phyloP scores from a whole-genome alignment of 73 alveolate genomes.

The Paramecium sonneborni region DNA sequence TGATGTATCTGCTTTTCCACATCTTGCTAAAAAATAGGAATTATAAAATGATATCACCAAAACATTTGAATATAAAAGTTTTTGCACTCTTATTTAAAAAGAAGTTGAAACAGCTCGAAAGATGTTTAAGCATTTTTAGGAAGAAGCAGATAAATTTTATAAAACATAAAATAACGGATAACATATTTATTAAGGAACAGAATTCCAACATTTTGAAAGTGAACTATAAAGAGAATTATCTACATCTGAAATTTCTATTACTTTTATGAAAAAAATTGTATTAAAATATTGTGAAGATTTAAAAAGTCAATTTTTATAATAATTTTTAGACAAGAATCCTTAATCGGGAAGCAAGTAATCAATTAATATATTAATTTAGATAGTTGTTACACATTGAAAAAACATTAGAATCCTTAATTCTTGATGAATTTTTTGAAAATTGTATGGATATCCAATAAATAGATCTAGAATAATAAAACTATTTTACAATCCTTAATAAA shows the following conservation, averaged over 20 bases:
- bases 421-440: constrained; percentile 67
- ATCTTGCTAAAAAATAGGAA: constrained; percentile 59
- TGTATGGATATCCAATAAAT: constrained; percentile 50
- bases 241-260: constrained; percentile 48
- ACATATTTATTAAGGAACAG: constrained; percentile 43
- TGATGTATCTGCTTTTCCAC: constrained; percentile 65
- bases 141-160: constrained; percentile 54
- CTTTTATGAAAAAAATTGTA: constrained; percentile 51
- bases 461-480: constrained; percentile 58
- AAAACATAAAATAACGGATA: constrained; percentile 1
- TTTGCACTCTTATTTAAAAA: constrained; percentile 59
- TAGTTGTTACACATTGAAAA: constrained; percentile 57
- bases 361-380: neutral
- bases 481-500: constrained; percentile 55
- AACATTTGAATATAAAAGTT: constrained; percentile 67
- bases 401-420: constrained; percentile 53
- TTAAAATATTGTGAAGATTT: constrained; percentile 64
- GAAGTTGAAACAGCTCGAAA: constrained; percentile 66
- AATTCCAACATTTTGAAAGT: constrained; percentile 40
- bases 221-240: constrained; percentile 54
- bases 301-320: constrained; percentile 21
- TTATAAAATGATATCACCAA: constrained; percentile 59
- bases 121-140: constrained; percentile 46
- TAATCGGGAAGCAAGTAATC: neutral
- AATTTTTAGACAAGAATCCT: constrained; percentile 61